A percentile compares a stretch with the other conserved stretches of the same genome.
phyloP scores from a whole-genome alignment of 768 basidiomycete species.

The Rhizopogon vesiculosus region DNA sequence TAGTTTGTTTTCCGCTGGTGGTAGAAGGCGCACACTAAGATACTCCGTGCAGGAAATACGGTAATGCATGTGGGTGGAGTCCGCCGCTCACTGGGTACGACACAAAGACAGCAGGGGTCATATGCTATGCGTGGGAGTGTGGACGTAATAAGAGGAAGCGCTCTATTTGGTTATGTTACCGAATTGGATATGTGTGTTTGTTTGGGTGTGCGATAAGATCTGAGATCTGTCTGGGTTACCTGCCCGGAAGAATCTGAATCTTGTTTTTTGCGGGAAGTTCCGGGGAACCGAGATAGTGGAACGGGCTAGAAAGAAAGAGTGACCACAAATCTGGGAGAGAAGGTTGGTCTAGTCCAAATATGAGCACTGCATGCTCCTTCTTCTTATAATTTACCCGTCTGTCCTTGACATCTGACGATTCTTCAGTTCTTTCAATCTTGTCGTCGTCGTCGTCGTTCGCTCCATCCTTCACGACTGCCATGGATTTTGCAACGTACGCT shows the following conservation, averaged over 20 bases:
- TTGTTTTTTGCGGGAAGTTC: conserved; percentile 25
- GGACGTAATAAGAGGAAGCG: conserved; percentile 22
- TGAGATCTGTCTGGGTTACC: conserved; percentile 18
- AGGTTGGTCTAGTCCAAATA: conserved; percentile 18
- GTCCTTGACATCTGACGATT: conserved; percentile 9
- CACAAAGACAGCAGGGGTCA: conserved; percentile 5
- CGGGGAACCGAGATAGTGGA: conserved; percentile 26
- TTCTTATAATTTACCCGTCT: conserved; percentile 27
- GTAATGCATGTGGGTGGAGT: background rate
- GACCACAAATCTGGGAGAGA: conserved; percentile 32
- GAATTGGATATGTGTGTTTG: conserved; percentile 15
- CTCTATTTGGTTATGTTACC: conserved; percentile 18
- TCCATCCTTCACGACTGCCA: conserved; percentile 16
- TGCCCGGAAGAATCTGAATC: conserved; percentile 15
- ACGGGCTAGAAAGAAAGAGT: conserved; percentile 31
- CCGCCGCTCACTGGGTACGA: background rate
- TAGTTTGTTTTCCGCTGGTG: too few species aligned
- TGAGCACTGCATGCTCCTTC: conserved; percentile 26
- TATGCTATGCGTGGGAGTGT: conserved; percentile 30
- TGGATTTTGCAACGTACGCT: conserved; percentile 61
- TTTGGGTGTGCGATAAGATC: conserved; percentile 18
- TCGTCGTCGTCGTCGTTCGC: conserved; percentile 3
- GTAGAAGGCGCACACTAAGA: too few species aligned
- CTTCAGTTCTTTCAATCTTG: conserved; percentile 10
- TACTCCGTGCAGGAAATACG: too few species aligned